Evolutionary conservation across 2,329 filamentous ascomycete genomes (phyloP), one percentile per base, ranked within the genome.

Genomic region (Alternaria sp.): DNA sequence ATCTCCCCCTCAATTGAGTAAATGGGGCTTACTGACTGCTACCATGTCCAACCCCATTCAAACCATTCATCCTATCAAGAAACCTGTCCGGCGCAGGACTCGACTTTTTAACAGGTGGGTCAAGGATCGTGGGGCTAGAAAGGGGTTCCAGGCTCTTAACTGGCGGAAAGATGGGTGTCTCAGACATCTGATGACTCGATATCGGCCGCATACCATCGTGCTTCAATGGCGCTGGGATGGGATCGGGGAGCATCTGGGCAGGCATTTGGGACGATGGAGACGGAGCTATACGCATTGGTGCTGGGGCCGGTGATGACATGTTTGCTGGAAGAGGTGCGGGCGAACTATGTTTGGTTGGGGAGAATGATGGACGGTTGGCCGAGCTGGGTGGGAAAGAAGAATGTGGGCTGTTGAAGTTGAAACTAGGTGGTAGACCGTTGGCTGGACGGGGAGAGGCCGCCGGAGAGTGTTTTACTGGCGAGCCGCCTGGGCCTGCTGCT

Each of bases 81-180:
- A 63, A 51, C 30, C 51, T 56, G 11, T 64, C 59, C 3, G 62
- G 62, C n/a, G 59, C 49, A 7, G 62, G 62, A 55, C 62, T 65
- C 18, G 51, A 52, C 60, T 82, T 80, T 79, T 91, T 88, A 65
- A 87, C 81, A 2, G 87, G 88, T 24, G 88, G 87, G 16, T 85
- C 87, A 51, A 88, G 73, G 58, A 88, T 87, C 64, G 86, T 84
- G 57, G 84, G 81, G 14, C 82, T 83, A 2, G 85, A 83, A 42
- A 84, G 86, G 0, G 88, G 88, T 9, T 86, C 85, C 48, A 91
- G 73, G 1, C 85, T 81, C 41, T 86, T 82, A 2, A 84, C 75
- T 0, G 88, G 88, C 5, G 88, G 88, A 3, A 90, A 77, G 24
- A 89, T 82, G 0, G 84, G 79, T 9, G 70, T 75, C 51, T 77